These are phyloP conservation scores for Phoma sp. DNA, from an alignment of 2,329 filamentous ascomycete genomes.

Conservation along the genomic window DNA sequence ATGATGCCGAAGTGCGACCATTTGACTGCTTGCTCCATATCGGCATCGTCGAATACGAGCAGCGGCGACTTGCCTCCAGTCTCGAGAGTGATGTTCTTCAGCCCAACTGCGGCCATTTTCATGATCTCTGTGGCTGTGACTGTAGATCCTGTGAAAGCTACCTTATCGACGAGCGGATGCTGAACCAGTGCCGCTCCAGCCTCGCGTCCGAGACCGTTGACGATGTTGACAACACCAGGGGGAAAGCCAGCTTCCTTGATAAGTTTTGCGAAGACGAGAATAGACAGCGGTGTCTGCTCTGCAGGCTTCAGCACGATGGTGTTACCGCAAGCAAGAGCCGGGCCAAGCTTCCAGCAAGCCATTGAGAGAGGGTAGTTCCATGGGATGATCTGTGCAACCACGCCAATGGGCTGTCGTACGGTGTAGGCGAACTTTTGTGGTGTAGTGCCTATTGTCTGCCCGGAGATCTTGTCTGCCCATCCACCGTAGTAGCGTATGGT, in stretches of 20 bases:
- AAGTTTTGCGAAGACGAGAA: constrained; percentile 20
- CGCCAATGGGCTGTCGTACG: constrained; percentile 66
- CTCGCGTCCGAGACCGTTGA: constrained; percentile 63
- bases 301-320: constrained; percentile 62
- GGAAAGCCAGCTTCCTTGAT: constrained; percentile 49
- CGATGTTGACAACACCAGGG: constrained; percentile 51
- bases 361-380: constrained; percentile 54
- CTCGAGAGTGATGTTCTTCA: constrained; percentile 54
- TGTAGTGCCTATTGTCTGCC: constrained; percentile 72
- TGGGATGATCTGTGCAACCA: constrained; percentile 44
- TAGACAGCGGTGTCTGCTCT: constrained; percentile 59
- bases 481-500: constrained; percentile 74
- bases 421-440: constrained; percentile 75
- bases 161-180: constrained; percentile 72
- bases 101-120: constrained; percentile 45
- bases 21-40: constrained; percentile 51
- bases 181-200: constrained; percentile 67
- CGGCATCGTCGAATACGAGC: constrained; percentile 53
- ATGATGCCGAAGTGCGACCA: constrained; percentile 47
- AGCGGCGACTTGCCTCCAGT: constrained; percentile 54
- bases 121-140: constrained; percentile 69
- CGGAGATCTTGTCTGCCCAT: constrained; percentile 77
- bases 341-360: constrained; percentile 60
- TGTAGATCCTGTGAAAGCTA: constrained; percentile 79
- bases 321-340: constrained; percentile 63